Evolutionary conservation across 192 early-diverging fungal genomes (phyloP).

Genomic region (Coemansia sp.): DNA sequence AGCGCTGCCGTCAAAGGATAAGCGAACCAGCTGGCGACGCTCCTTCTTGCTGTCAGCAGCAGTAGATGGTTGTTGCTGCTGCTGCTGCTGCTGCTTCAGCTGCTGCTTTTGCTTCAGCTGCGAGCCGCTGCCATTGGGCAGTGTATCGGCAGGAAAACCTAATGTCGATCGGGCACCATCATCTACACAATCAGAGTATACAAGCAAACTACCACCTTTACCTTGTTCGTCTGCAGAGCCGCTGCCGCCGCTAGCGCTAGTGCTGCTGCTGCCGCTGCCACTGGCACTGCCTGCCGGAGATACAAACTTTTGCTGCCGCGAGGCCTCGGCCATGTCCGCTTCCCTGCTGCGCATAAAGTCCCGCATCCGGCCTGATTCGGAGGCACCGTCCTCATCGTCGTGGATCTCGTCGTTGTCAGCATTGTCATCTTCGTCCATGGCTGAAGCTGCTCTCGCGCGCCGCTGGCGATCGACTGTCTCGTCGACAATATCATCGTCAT

Average conservation of each 20-base stretch:
- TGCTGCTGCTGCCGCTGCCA: neutral
- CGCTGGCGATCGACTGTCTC: neutral
- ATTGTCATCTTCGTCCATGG: constrained; percentile 2
- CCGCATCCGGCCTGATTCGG: constrained; percentile 16
- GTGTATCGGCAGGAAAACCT: neutral
- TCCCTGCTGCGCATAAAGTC: constrained; percentile 16
- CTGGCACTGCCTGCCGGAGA: neutral
- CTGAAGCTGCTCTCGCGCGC: too few relatives aligned
- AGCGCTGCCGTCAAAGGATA: constrained; percentile 32
- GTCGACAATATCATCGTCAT: neutral
- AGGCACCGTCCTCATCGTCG: constrained; percentile 20
- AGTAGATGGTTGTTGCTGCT: neutral
- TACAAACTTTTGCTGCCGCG: constrained; percentile 4
- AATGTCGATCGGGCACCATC: constrained; percentile 6
- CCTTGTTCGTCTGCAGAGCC: constrained; percentile 14
- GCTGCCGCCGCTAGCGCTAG: neutral
- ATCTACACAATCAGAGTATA: constrained; percentile 20
- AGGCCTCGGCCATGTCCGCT: constrained; percentile 12
- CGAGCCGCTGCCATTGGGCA: neutral
- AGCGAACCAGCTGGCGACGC: constrained; percentile 21
- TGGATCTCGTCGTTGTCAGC: constrained; percentile 15
- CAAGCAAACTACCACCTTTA: constrained; percentile 16
- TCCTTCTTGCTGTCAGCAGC: neutral
- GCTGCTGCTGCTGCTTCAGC: neutral
- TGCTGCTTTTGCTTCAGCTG: neutral